Evolutionary conservation across 768 basidiomycete genomes (phyloP).

Genomic region (Tylopilus felleus): DNA sequence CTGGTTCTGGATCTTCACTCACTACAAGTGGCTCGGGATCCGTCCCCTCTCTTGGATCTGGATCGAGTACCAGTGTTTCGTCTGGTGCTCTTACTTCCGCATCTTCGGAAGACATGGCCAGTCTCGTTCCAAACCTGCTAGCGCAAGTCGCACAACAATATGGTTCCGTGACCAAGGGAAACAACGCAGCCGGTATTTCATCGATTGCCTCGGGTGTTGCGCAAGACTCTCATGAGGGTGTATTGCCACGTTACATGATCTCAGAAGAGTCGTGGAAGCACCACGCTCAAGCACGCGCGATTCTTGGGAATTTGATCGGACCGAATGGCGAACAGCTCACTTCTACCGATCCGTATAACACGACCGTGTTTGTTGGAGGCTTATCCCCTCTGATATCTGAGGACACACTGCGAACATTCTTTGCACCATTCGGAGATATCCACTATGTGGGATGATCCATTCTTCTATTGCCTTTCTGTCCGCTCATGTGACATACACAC

Average conservation of each 20-base stretch:
- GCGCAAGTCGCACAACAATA: conserved; percentile 51
- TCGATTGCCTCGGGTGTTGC: conserved; percentile 35
- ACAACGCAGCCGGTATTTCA: conserved; percentile 24
- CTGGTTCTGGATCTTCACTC: conserved; percentile 47
- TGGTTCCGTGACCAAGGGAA: conserved; percentile 33
- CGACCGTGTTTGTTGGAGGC: conserved; percentile 93
- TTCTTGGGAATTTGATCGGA: conserved; percentile 78
- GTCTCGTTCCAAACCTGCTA: conserved; percentile 43
- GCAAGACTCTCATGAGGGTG: conserved; percentile 42
- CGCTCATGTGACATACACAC: conserved; percentile 6
- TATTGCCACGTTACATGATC: conserved; percentile 52
- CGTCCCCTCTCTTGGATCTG: conserved; percentile 49
- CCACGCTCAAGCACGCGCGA: conserved; percentile 78
- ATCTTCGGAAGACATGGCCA: conserved; percentile 53
- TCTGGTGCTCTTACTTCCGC: conserved; percentile 49
- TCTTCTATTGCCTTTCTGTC: background rate
- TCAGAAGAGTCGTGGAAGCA: conserved; percentile 83
- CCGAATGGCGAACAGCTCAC: conserved; percentile 85
- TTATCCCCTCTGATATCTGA: conserved; percentile 85
- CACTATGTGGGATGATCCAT: conserved; percentile 64
- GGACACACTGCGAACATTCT: conserved; percentile 88
- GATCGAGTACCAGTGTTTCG: conserved; percentile 42
- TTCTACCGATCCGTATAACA: conserved; percentile 92
- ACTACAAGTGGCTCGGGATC: conserved; percentile 47
- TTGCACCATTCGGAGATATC: conserved; percentile 89